phyloP scores from a whole-genome alignment of 2,329 filamentous ascomycete species.

The Sporothrix schenckii region DNA sequence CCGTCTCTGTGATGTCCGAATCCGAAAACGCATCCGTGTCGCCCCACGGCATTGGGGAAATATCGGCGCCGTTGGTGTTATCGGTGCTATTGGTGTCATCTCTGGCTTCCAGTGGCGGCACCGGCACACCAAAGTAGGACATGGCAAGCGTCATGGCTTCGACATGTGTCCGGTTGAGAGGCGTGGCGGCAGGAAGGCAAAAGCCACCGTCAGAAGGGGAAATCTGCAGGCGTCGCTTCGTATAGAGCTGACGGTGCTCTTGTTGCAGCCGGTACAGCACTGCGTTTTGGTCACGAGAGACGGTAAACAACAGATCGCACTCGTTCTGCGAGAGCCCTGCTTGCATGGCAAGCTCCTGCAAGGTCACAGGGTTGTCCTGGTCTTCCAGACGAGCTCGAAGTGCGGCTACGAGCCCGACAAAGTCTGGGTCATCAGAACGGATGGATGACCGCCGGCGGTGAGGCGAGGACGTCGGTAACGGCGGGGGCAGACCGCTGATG shows the following conservation, averaged over 20 bases:
- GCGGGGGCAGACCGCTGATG: background rate
- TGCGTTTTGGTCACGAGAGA: background rate
- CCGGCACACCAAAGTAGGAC: slow-evolving; percentile 6
- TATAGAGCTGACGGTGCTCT: background rate
- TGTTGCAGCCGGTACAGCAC: background rate
- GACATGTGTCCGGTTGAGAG: background rate
- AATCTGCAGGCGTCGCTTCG: background rate
- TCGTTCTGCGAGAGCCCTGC: slow-evolving; percentile 27
- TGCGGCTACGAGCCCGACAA: slow-evolving; percentile 1
- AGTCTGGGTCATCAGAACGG: slow-evolving; percentile 10
- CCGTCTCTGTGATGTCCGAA: background rate
- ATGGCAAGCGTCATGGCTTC: slow-evolving; percentile 4
- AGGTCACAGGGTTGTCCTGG: background rate
- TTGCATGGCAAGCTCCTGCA: background rate
- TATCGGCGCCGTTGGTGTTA: no score
- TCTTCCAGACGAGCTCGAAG: background rate
- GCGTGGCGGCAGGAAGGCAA: background rate
- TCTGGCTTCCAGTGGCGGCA: background rate
- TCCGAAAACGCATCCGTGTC: background rate
- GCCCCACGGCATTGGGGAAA: no score
- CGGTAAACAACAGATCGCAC: slow-evolving; percentile 3
- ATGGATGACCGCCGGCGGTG: background rate
- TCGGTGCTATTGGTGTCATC: no score
- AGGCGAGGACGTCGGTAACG: background rate
- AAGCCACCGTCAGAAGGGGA: slow-evolving; percentile 6